These are phyloP conservation scores for Punica granatum DNA, from an alignment of 345 rosid genomes.

Conservation along the genomic window DNA sequence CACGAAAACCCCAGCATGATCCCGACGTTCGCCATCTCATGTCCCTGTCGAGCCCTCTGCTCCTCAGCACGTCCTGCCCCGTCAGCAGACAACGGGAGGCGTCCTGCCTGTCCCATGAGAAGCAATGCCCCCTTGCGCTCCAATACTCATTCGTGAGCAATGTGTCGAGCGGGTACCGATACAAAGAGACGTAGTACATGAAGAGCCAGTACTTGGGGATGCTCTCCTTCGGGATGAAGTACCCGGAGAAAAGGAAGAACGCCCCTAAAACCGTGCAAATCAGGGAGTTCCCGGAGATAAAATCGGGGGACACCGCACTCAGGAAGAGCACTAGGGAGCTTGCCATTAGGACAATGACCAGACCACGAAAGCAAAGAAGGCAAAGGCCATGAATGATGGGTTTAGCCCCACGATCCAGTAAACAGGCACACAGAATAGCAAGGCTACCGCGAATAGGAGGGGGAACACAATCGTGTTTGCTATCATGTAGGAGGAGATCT, in stretches of 20 bases:
- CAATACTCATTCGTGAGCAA: slow-evolving; percentile 75
- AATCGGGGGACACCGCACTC: slow-evolving; percentile 73
- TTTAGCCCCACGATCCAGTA: slow-evolving; percentile 90
- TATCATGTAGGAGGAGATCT: slow-evolving; percentile 73
- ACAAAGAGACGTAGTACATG: slow-evolving; percentile 85
- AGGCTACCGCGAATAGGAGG: slow-evolving; percentile 55
- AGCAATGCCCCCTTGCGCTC: slow-evolving; percentile 53
- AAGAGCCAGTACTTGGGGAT: slow-evolving; percentile 81
- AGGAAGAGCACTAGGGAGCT: slow-evolving; percentile 74
- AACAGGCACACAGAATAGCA: slow-evolving; percentile 64
- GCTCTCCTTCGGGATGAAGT: slow-evolving; percentile 83
- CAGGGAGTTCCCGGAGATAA: slow-evolving; percentile 73
- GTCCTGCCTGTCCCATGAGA: slow-evolving; percentile 30
- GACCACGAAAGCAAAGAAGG: slow-evolving; percentile 59
- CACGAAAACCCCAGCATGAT: slow-evolving; percentile 77
- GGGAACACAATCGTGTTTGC: slow-evolving; percentile 74
- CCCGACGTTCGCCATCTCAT: slow-evolving; percentile 65
- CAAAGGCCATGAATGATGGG: slow-evolving; percentile 51
- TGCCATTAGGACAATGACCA: slow-evolving; percentile 76
- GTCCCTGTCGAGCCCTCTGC: slow-evolving; percentile 68
- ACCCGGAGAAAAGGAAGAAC: slow-evolving; percentile 83
- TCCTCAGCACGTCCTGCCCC: slow-evolving; percentile 61
- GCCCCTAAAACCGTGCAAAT: slow-evolving; percentile 80
- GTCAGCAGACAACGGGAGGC: slow-evolving; percentile 37
- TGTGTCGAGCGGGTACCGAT: slow-evolving; percentile 74